Conservation (phyloP, 768 basidiomycete species). For the Rhizopogon vesiculosus region DNA sequence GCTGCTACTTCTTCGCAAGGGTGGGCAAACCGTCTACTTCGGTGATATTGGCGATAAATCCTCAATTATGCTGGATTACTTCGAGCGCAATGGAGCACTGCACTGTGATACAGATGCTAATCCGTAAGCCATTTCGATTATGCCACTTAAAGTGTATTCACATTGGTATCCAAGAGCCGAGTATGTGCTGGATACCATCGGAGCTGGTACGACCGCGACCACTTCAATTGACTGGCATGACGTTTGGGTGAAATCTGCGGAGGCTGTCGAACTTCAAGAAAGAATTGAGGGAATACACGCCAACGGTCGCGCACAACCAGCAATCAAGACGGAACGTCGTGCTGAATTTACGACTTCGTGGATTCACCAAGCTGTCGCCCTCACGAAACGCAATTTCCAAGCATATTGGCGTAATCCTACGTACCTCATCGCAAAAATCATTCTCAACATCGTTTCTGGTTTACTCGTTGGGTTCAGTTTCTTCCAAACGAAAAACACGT, state of each 20-base stretch:
- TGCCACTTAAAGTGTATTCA: background rate
- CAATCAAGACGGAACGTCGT: constrained; percentile 16
- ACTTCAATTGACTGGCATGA: constrained; percentile 46
- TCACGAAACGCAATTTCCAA: constrained; percentile 26
- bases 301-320: constrained; percentile 25
- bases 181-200: constrained; percentile 49
- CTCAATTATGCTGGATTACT: constrained; percentile 16
- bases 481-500: constrained; percentile 28
- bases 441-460: constrained; percentile 26
- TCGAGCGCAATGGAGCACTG: constrained; percentile 16
- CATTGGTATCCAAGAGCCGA: constrained; percentile 30
- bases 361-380: constrained; percentile 28
- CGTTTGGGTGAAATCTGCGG: constrained; percentile 40
- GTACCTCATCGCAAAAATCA: constrained; percentile 36
- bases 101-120: constrained; percentile 15
- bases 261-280: constrained; percentile 30
- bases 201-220: constrained; percentile 47
- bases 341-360: constrained; percentile 35
- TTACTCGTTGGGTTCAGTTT: constrained; percentile 41
- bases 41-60: constrained; percentile 34
- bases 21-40: constrained; percentile 66
- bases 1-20: constrained; percentile 42
- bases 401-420: constrained; percentile 37
- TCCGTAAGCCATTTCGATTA: constrained; percentile 11
- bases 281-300: constrained; percentile 41